phyloP scores from a whole-genome alignment of 805 yeast genomes.

The Jamesozyma piceae region DNA sequence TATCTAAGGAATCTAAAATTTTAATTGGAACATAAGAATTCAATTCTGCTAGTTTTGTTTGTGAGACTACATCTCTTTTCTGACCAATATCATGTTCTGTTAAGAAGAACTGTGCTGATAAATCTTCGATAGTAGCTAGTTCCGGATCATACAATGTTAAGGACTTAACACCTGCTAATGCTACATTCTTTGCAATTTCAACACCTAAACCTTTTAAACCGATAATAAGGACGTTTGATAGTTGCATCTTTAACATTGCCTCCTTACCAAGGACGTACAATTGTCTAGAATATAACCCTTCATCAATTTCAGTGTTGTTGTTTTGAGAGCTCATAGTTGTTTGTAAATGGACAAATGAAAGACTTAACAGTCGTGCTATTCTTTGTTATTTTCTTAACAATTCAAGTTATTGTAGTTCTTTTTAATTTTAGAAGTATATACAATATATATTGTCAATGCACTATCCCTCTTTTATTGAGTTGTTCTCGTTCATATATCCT shows the following conservation, averaged over 20 bases:
- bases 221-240: slow-evolving; percentile 80
- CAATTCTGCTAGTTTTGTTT: slow-evolving; percentile 63
- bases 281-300: slow-evolving; percentile 91
- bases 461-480: no score
- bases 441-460: no score
- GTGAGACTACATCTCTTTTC: slow-evolving; percentile 66
- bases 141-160: slow-evolving; percentile 76
- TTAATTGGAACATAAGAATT: slow-evolving; percentile 85
- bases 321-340: slow-evolving; percentile 15
- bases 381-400: no score
- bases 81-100: slow-evolving; percentile 63
- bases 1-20: slow-evolving; percentile 47
- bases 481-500: no score
- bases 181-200: slow-evolving; percentile 93
- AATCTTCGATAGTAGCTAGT: slow-evolving; percentile 55
- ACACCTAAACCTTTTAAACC: slow-evolving; percentile 91
- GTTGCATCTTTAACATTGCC: slow-evolving; percentile 95
- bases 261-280: slow-evolving; percentile 93
- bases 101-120: slow-evolving; percentile 85
- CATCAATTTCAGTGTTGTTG: slow-evolving; percentile 57
- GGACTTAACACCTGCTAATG: slow-evolving; percentile 94
- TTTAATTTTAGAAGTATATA: no score
- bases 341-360: no score
- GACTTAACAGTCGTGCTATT: no score
- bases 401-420: no score